Base-by-base conservation (phyloP, 2,329 filamentous ascomycete genomes). In the Orbilia brochopaga region DNA sequence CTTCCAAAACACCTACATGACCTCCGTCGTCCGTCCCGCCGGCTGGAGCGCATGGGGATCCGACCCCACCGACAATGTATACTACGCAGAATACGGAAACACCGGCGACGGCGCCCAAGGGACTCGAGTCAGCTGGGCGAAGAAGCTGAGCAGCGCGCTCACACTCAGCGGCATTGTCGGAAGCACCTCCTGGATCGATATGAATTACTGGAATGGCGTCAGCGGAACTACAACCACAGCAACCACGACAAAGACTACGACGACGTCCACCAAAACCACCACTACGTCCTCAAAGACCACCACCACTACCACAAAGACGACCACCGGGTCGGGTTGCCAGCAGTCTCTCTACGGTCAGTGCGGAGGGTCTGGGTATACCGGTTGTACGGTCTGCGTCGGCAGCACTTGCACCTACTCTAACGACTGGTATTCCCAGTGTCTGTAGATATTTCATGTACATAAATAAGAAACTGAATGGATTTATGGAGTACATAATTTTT, bases 61-160 rank as follows among this genome's bases (percentile, higher is more conserved):
- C 1, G 80, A 79, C 1, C 79, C 83, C 48, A 76, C 80, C n/a
- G 80, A 80, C 35, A 79, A 84, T 48, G 83, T 88, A 0, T 78
- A 80, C 24, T 88, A 85, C 73, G 84, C 79, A 8, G 87, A 89
- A 80, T 88, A 84, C 76, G 78, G 75, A 19, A 89, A 89, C 78
- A 82, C 81, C 0, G 87, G 87, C 0, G 77, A 79, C 32, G 87
- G 87, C 1, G 80, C 86, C 1, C 78, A 79, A 17, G 85, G 85
- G 0, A 81, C 80, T 0, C 80, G 86, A 55, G 85, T 84, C 15
- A 72, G 55, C 19, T 72, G 67, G 67, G 19, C 67, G 5, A 59
- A 65, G 40, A 60, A 64, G 23, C 55, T 72, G 8, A 56, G 54
- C 15, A 50, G 59, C 27, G 46, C 67, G 4, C 60, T 72, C 30